These are phyloP conservation scores for Capronia coronata DNA, from an alignment of 2,329 filamentous ascomycete species.

Conservation along the genomic window DNA sequence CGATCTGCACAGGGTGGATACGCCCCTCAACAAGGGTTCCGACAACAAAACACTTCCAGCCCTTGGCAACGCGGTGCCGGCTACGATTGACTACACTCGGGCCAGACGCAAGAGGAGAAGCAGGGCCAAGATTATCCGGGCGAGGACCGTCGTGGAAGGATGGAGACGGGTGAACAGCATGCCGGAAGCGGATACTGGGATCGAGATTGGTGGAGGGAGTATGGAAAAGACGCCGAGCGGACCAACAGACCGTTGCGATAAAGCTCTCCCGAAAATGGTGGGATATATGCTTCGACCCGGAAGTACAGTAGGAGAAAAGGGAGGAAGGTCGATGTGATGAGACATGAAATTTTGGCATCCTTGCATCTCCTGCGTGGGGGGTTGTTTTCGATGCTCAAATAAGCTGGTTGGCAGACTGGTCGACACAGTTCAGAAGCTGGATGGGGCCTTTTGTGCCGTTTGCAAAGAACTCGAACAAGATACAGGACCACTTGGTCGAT, in stretches of 20 bases:
- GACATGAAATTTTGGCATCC: conserved; percentile 6
- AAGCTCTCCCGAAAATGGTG: neutral
- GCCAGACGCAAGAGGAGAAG: conserved; percentile 12
- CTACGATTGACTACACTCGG: conserved; percentile 50
- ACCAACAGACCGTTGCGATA: neutral
- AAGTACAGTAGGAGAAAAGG: neutral
- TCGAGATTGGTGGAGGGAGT: conserved; percentile 27
- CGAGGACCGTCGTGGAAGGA: conserved; percentile 17
- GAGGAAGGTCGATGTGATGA: neutral
- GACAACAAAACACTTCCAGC: conserved; percentile 49
- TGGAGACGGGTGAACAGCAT: conserved; percentile 18
- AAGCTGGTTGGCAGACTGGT: neutral
- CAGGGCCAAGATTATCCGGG: conserved; percentile 1
- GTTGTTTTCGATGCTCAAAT: neutral
- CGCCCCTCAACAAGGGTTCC: conserved; percentile 33
- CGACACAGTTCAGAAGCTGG: too few relatives aligned
- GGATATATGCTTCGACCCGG: neutral
- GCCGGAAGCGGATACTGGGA: conserved; percentile 28
- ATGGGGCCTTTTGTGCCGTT: too few relatives aligned
- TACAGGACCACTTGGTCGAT: too few relatives aligned
- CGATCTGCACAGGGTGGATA: conserved; percentile 25
- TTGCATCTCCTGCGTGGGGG: conserved; percentile 3
- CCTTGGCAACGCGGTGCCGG: conserved; percentile 62
- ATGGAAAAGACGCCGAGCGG: conserved; percentile 9
- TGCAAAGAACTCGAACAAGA: too few relatives aligned